phyloP scores from a whole-genome alignment of 805 yeast species.

The Lipomyces yamanashiensis region DNA sequence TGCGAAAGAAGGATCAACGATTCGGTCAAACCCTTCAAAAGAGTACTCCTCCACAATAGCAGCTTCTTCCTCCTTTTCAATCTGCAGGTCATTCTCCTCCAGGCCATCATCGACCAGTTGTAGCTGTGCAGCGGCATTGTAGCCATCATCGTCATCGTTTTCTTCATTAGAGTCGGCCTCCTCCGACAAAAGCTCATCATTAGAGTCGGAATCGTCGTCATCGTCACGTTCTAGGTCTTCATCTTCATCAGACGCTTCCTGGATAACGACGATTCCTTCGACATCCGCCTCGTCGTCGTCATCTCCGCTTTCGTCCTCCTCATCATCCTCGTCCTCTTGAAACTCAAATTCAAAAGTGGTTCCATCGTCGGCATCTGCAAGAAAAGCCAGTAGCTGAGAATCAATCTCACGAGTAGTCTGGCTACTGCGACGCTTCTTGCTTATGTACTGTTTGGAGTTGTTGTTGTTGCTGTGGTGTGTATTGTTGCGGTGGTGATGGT shows the following conservation, averaged over 20 bases:
- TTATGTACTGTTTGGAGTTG: conserved; percentile 8
- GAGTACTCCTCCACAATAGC: conserved; percentile 38
- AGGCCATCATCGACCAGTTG: conserved; percentile 41
- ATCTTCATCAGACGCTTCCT: conserved; percentile 49
- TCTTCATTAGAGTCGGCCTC: conserved; percentile 40
- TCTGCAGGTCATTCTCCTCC: conserved; percentile 46
- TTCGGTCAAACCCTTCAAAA: conserved; percentile 17
- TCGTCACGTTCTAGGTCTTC: conserved; percentile 47
- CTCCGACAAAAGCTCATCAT: conserved; percentile 45
- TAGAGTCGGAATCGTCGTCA: conserved; percentile 50
- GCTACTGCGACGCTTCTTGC: conserved; percentile 9
- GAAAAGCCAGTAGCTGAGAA: conserved; percentile 32
- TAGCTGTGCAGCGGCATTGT: conserved; percentile 49
- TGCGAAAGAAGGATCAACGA: conserved; percentile 1
- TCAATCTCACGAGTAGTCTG: conserved; percentile 14
- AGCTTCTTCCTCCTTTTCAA: conserved; percentile 45
- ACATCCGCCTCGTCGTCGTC: conserved; percentile 24
- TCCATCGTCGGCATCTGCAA: conserved; percentile 29
- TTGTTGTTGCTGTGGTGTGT: conserved; percentile 3
- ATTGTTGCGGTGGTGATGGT: conserved; percentile 17
- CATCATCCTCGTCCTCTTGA: conserved; percentile 34
- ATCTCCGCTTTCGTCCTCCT: conserved; percentile 20
- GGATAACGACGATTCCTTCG: conserved; percentile 36
- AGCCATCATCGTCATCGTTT: conserved; percentile 59
- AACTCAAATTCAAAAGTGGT: conserved; percentile 18